A percentile compares a stretch with the other conserved stretches of the same genome.
Conservation (phyloP, 176 grass and related monocot species). For the Olyra latifolia region DNA sequence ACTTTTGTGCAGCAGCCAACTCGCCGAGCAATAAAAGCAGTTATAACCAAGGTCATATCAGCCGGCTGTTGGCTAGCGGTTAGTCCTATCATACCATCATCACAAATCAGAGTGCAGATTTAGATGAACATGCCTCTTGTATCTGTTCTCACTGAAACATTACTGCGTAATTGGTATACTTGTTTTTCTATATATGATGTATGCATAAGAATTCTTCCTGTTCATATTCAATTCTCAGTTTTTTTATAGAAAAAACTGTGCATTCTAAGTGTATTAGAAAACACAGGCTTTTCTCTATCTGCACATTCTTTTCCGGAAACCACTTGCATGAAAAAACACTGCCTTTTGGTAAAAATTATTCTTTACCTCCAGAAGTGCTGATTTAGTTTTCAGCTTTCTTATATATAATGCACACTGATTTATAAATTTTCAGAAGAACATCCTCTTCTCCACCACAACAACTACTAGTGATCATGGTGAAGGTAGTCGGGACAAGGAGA, state of each 20-base stretch:
- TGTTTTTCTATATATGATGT: not conserved
- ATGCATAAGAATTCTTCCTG: not conserved
- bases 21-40: not conserved
- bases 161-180: not conserved
- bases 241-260: not conserved
- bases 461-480: conserved; percentile 28
- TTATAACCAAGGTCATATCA: conserved; percentile 20
- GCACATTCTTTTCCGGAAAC: not conserved
- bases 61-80: conserved; percentile 6
- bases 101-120: not conserved
- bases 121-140: not conserved
- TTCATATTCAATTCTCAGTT: not conserved
- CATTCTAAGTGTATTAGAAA: not conserved
- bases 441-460: conserved; percentile 49
- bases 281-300: not conserved
- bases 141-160: not conserved
- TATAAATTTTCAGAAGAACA: conserved; percentile 41
- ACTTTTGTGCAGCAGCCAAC: conserved; percentile 22
- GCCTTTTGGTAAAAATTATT: not conserved
- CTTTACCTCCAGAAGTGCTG: not conserved
- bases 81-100: conserved; percentile 1
- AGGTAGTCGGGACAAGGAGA: conserved; percentile 38
- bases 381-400: not conserved
- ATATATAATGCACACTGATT: not conserved
- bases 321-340: not conserved